Conservation (phyloP, 202 grass and related monocot species). For the Panicum hallii region DNA sequence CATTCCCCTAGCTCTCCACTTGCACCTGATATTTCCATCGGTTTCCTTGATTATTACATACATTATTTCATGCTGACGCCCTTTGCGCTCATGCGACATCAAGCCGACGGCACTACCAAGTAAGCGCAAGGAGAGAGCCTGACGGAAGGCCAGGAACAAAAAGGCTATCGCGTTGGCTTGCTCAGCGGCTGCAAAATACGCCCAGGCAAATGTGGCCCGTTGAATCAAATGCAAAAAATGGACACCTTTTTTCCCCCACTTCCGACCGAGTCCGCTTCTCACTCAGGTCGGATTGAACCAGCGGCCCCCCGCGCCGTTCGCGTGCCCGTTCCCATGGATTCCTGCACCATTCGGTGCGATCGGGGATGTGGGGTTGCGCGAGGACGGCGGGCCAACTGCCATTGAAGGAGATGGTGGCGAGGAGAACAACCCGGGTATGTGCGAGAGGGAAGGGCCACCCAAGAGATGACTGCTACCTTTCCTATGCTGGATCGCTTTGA, state of each 20-base stretch:
- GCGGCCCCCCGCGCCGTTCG: slow-evolving; percentile 41
- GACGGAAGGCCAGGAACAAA: slow-evolving; percentile 53
- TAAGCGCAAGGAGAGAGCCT: slow-evolving; percentile 53
- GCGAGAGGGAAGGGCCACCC: slow-evolving; percentile 55
- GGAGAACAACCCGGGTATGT: slow-evolving; percentile 64
- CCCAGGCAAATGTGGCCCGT: slow-evolving; percentile 46
- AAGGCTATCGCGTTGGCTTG: slow-evolving; percentile 58
- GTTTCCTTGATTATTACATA: slow-evolving; percentile 53
- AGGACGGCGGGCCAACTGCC: slow-evolving; percentile 61
- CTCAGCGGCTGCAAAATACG: slow-evolving; percentile 51
- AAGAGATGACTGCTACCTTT: slow-evolving; percentile 63
- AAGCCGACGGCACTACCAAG: slow-evolving; percentile 67
- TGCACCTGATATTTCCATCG: slow-evolving; percentile 71
- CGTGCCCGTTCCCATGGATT: slow-evolving; percentile 68
- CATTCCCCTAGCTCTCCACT: slow-evolving; percentile 66
- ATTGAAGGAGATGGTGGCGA: slow-evolving; percentile 53
- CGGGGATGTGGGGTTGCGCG: slow-evolving; percentile 66
- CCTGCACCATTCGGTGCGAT: slow-evolving; percentile 66
- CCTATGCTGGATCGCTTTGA: slow-evolving; percentile 70
- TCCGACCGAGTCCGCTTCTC: slow-evolving; percentile 30
- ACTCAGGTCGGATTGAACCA: slow-evolving; percentile 75
- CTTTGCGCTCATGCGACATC: slow-evolving; percentile 46
- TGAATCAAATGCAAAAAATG: slow-evolving; percentile 55
- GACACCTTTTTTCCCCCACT: slow-evolving; percentile 20
- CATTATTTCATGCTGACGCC: slow-evolving; percentile 52